Base-by-base conservation (phyloP, 768 basidiomycete genomes). In the Mycena haematopus region DNA sequence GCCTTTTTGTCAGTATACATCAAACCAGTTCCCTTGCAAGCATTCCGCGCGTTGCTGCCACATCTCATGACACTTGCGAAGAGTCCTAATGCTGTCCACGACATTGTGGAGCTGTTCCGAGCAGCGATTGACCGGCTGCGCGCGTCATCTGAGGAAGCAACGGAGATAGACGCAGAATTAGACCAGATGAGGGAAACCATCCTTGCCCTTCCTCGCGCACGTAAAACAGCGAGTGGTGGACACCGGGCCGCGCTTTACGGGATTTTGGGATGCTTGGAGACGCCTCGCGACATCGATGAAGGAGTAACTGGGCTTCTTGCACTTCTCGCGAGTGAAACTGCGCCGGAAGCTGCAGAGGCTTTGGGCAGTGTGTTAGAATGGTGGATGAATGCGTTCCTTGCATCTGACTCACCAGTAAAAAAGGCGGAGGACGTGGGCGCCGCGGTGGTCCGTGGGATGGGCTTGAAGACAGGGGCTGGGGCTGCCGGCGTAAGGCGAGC, bases 211-310 rank as follows among this genome's bases (percentile, higher is more conserved):
- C 91, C 94, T 1, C 88, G 90, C 68, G 74, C 88, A 0, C 91
- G 93, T 22, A 99, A 97, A 79, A 92, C 95, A 0, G 78, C 88
- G 0, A 93, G 94, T 1, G 84, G 91, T 2, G 96, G 96, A 58
- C 95, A 99, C 72, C 87, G 96, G 19, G 73, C 87, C 6, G 80
- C 90, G 0, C 79, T 99, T 10, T 96, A 93, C 75, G 82, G 85
- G 1, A 93, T 99, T 88, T 80, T 95, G 1, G 76, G 88, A 3
- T 84, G 84, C 6, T 44, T 68, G 14, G 71, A 60, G 13, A 69
- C 79, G 36, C 82, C 83, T 15, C 67, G 77, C 3, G 62, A 74
- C 0, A 75, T 88, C 1, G 84, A 93, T 0, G 69, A 82, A 46
- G 73, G 76, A 0, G 71, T 80, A 7, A 74, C 77, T 0, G 72